These are phyloP conservation scores for Talaromyces liani DNA, from an alignment of 495 filamentous ascomycete genomes.

Conservation along the genomic window DNA sequence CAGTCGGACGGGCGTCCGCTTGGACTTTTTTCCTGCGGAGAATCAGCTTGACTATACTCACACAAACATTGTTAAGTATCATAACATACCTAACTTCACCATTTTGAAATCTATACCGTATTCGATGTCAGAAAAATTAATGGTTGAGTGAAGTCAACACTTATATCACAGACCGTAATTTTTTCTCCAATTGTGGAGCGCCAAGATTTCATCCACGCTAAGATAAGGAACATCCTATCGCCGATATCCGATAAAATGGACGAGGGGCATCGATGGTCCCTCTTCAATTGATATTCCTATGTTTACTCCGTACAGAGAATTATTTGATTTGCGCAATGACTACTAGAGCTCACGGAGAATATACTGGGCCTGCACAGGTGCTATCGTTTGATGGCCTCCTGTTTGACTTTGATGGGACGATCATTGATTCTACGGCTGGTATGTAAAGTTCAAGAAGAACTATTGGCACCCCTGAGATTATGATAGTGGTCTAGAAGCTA, in stretches of 20 bases:
- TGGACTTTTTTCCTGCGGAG: conserved; percentile 77
- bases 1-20: conserved; percentile 79
- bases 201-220: conserved; percentile 33
- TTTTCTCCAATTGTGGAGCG: conserved; percentile 12
- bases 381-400: conserved; percentile 69
- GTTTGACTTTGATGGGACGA: conserved; percentile 82
- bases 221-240: conserved; percentile 34
- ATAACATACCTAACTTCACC: conserved; percentile 46
- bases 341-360: conserved; percentile 29
- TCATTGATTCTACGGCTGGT: conserved; percentile 41
- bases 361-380: conserved; percentile 50
- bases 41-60: background rate
- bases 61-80: background rate
- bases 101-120: conserved; percentile 18
- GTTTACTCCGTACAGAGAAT: background rate
- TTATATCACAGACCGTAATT: background rate
- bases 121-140: conserved; percentile 6
- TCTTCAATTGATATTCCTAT: background rate
- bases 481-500: background rate
- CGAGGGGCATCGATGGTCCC: conserved; percentile 6
- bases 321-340: conserved; percentile 19
- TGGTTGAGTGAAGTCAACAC: conserved; percentile 9
- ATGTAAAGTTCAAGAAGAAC: conserved; percentile 6
- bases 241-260: conserved; percentile 30
- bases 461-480: background rate